These are phyloP conservation scores for Tubosaeta sp. DNA, from an alignment of 768 basidiomycete species.

Conservation along the genomic window DNA sequence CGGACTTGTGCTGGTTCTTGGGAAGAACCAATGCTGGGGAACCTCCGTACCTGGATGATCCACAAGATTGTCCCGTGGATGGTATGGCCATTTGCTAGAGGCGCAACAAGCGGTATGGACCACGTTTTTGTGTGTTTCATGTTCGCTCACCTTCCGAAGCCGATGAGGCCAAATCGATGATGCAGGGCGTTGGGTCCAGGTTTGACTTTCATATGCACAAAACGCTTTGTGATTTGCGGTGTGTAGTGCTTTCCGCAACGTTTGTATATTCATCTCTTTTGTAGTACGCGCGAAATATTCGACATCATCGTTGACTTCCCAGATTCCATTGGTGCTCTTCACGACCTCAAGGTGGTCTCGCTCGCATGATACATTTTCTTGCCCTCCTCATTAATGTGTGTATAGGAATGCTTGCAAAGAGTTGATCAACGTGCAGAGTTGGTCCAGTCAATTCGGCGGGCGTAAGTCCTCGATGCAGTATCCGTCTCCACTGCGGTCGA, in stretches of 20 bases:
- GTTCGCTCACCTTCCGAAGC: conserved; percentile 34
- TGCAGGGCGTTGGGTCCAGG: conserved; percentile 73
- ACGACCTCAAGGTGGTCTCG: conserved; percentile 69
- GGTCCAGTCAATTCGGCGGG: conserved; percentile 71
- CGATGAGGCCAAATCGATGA: conserved; percentile 66
- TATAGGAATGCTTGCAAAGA: conserved; percentile 71
- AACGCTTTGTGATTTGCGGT: conserved; percentile 84
- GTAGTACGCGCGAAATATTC: conserved; percentile 81
- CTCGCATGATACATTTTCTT: neutral
- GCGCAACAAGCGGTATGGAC: conserved; percentile 50
- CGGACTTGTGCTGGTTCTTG: conserved; percentile 66
- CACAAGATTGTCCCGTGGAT: conserved; percentile 83
- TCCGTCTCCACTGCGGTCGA: conserved; percentile 5
- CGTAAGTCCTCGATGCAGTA: conserved; percentile 40
- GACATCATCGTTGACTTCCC: conserved; percentile 96
- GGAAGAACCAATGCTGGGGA: conserved; percentile 59
- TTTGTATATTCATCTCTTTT: neutral
- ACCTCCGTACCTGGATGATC: conserved; percentile 72
- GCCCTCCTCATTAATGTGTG: neutral
- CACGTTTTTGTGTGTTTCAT: conserved; percentile 2
- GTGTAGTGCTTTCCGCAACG: conserved; percentile 17
- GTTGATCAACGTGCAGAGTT: conserved; percentile 77
- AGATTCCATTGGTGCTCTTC: conserved; percentile 77
- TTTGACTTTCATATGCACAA: conserved; percentile 95
- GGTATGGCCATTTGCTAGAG: conserved; percentile 70